Evolutionary conservation across 495 filamentous ascomycete genomes (phyloP).

Genomic region (Penicillium coffeae): DNA sequence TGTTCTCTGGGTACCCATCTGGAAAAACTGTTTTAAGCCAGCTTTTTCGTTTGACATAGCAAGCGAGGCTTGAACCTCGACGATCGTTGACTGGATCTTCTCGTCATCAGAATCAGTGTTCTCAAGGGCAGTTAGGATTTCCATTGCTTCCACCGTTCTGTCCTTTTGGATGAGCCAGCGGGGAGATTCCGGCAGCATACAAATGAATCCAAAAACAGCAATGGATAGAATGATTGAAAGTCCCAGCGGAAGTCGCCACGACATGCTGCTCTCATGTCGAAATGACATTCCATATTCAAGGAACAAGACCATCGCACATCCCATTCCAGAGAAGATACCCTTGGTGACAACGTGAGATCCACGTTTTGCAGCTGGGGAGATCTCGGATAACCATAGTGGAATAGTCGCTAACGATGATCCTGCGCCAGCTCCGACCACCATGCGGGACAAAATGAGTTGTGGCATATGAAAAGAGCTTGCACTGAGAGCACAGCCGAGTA

Average conservation of each 20-base stretch:
- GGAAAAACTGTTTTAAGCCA: slow-evolving; percentile 10
- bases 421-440: slow-evolving; percentile 53
- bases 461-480: slow-evolving; percentile 45
- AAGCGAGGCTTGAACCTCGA: slow-evolving; percentile 20
- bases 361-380: slow-evolving; percentile 52
- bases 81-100: slow-evolving; percentile 11
- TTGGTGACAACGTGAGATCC: slow-evolving; percentile 58
- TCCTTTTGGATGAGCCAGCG: slow-evolving; percentile 41
- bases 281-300: slow-evolving; percentile 54
- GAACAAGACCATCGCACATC: slow-evolving; percentile 50
- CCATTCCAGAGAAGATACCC: slow-evolving; percentile 55
- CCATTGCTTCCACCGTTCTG: slow-evolving; percentile 29
- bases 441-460: slow-evolving; percentile 55
- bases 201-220: slow-evolving; percentile 27
- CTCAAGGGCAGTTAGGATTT: slow-evolving; percentile 39
- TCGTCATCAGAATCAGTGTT: slow-evolving; percentile 24
- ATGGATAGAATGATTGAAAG: slow-evolving; percentile 38
- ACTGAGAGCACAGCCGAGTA: slow-evolving; percentile 54
- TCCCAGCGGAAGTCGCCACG: slow-evolving; percentile 49
- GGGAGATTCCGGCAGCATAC: slow-evolving; percentile 40
- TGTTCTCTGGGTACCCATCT: slow-evolving; percentile 21
- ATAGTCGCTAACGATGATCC: slow-evolving; percentile 57
- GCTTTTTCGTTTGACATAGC: slow-evolving; percentile 7
- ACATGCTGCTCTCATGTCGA: slow-evolving; percentile 26
- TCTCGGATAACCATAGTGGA: slow-evolving; percentile 64